A percentile compares a stretch with the other conserved stretches of the same genome.
Evolutionary conservation across 2,329 filamentous ascomycete genomes (phyloP).

Genomic region (Monosporascus sp.): DNA sequence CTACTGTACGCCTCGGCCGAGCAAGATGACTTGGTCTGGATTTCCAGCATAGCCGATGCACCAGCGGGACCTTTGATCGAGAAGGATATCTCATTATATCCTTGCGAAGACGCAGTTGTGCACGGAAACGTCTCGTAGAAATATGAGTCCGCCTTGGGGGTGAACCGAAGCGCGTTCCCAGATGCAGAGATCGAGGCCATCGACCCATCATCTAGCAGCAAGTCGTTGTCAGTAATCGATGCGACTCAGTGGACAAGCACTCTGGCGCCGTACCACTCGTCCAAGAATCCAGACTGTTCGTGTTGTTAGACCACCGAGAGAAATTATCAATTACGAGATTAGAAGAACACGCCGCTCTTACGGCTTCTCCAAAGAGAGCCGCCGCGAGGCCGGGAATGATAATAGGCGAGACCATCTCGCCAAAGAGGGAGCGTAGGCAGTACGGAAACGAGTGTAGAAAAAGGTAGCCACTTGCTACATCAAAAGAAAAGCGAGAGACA

Average conservation of each 20-base stretch:
- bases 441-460: neutral
- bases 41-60: neutral
- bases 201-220: neutral
- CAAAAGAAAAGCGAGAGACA: neutral
- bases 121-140: conserved; percentile 3
- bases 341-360: neutral
- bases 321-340: neutral
- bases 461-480: neutral
- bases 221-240: neutral
- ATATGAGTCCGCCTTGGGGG: conserved; percentile 1
- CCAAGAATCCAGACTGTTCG: neutral
- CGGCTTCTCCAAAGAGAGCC: neutral
- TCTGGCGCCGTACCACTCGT: neutral
- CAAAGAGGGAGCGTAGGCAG: neutral
- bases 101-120: neutral
- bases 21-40: conserved; percentile 3
- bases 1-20: neutral
- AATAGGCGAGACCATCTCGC: neutral
- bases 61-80: conserved; percentile 1
- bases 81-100: conserved; percentile 1
- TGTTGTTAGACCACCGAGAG: neutral
- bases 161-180: conserved; percentile 5
- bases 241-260: neutral
- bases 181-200: conserved; percentile 10
- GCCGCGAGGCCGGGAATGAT: neutral